Evolutionary conservation across 2,329 filamentous ascomycete species (phyloP).

Genomic region (Lanzia echinophila): DNA sequence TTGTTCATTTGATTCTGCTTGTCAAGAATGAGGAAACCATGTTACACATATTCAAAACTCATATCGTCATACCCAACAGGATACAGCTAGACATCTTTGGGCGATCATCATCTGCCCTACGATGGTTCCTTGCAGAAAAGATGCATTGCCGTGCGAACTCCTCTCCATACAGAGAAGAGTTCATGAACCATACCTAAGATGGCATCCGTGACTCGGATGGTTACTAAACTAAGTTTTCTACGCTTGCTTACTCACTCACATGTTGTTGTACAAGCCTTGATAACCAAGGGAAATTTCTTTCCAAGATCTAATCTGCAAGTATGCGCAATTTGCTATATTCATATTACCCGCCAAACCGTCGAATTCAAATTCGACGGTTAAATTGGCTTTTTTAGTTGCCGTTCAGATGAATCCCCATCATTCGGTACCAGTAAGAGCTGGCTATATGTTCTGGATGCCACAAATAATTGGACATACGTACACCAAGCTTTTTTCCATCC

Average conservation of each 20-base stretch:
- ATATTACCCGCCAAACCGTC: background rate
- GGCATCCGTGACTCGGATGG: background rate
- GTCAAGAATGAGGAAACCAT: background rate
- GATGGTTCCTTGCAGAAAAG: constrained; percentile 8
- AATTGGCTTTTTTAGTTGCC: background rate
- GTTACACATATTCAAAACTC: constrained; percentile 1
- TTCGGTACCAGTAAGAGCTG: background rate
- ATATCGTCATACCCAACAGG: constrained; percentile 6
- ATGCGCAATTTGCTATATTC: background rate
- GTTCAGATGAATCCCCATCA: constrained; percentile 4
- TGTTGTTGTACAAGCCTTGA: background rate
- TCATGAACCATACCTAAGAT: background rate
- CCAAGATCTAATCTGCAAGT: background rate
- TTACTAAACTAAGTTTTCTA: background rate
- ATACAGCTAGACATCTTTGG: constrained; percentile 9
- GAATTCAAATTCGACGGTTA: background rate
- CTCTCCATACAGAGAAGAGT: background rate
- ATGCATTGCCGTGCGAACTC: constrained; percentile 4
- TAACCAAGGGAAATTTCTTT: background rate
- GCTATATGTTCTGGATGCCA: background rate
- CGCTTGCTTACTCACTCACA: background rate
- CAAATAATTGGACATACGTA: background rate
- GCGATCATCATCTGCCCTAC: constrained; percentile 18
- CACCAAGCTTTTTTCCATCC: background rate
- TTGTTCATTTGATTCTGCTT: background rate